Evolutionary conservation across 2,329 filamentous ascomycete species (phyloP).

Genomic region (Rhytidhysteron rufulum): DNA sequence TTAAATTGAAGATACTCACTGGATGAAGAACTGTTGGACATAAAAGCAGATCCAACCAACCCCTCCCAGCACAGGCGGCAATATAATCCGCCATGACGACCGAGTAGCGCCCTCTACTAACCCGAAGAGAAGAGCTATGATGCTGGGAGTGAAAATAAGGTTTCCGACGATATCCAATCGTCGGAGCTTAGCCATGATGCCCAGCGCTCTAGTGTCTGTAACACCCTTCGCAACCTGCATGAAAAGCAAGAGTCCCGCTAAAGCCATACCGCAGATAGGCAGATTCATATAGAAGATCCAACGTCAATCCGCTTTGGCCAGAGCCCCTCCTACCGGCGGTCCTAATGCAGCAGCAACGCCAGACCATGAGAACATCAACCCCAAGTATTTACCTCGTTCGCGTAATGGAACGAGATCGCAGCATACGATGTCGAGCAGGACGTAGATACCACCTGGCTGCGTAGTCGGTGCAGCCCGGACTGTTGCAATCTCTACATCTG

Average conservation of each 20-base stretch:
- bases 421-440: conserved; percentile 42
- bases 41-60: conserved; percentile 30
- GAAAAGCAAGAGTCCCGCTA: conserved; percentile 2
- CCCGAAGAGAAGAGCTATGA: conserved; percentile 36
- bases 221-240: neutral
- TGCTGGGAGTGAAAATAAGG: conserved; percentile 33
- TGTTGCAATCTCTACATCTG: conserved; percentile 47
- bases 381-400: conserved; percentile 36
- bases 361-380: conserved; percentile 4
- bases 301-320: conserved; percentile 31
- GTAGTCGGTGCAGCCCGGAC: conserved; percentile 49
- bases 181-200: neutral
- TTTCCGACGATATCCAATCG: conserved; percentile 39
- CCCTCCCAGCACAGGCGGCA: conserved; percentile 40
- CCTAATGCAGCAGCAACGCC: conserved; percentile 5
- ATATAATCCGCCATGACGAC: conserved; percentile 40
- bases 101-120: conserved; percentile 39
- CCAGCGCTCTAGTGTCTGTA: neutral
- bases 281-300: conserved; percentile 39
- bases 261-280: conserved; percentile 12
- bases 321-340: conserved; percentile 6
- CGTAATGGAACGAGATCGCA: conserved; percentile 44
- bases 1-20: no score
- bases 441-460: conserved; percentile 43
- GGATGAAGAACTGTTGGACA: conserved; percentile 25